phyloP scores from a whole-genome alignment of 2,329 filamentous ascomycete genomes.

The Cladosporium sp. region DNA sequence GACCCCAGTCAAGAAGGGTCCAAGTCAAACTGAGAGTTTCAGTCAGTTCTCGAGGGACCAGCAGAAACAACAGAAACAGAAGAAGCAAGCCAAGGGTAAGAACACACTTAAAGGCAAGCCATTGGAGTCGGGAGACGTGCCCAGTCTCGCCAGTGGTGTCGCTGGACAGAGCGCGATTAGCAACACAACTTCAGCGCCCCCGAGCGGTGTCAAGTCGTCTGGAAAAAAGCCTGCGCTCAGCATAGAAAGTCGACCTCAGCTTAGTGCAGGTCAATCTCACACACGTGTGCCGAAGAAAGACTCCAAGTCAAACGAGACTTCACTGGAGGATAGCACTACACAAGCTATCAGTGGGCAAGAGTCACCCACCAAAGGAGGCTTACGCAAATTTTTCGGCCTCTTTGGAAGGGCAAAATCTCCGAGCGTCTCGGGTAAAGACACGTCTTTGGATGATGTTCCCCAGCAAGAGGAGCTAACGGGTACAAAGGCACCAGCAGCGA shows the following conservation, averaged over 20 bases:
- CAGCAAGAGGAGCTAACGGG: not conserved
- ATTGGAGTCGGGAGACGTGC: not conserved
- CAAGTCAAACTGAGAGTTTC: constrained; percentile 33
- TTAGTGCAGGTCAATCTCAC: not conserved
- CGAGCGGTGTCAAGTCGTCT: not conserved
- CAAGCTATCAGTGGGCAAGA: not conserved
- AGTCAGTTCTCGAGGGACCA: constrained; percentile 30
- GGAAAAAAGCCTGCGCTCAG: not conserved
- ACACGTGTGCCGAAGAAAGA: not conserved
- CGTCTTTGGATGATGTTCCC: not conserved
- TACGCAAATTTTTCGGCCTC: not conserved
- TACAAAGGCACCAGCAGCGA: not conserved
- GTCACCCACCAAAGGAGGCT: constrained; percentile 6
- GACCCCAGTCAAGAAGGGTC: constrained; percentile 25
- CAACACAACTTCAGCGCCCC: not conserved
- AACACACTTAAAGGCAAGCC: constrained; percentile 7
- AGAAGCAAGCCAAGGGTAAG: constrained; percentile 11
- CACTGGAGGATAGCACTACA: not conserved
- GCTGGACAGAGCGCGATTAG: not conserved
- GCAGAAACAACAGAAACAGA: constrained; percentile 20
- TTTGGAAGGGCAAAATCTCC: not conserved
- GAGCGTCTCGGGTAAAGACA: not conserved
- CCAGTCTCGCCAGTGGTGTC: not conserved
- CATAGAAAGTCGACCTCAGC: not conserved
- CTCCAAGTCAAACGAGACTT: not conserved